Percentiles rank a stretch among this genome's conserved stretches.
Conservation (phyloP, 345 rosid species). For the Melaleuca quinquenervia region DNA sequence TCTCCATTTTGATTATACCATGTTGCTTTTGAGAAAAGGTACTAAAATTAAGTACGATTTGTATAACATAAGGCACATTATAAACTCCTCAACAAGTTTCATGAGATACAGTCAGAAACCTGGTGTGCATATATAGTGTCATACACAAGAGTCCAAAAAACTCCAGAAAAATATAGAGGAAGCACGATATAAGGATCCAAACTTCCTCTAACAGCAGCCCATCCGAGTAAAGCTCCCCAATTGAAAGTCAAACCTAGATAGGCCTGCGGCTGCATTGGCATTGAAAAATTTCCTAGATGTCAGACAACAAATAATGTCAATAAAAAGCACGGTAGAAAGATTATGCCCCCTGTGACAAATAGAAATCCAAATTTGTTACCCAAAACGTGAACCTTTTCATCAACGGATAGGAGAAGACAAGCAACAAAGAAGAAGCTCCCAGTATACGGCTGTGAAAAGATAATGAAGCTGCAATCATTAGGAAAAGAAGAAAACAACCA, state of each 20-base stretch:
- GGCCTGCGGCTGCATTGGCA: too few relatives aligned
- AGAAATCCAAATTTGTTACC: too few relatives aligned
- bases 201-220: constrained; percentile 77
- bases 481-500: not conserved
- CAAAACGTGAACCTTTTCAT: too few relatives aligned
- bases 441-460: constrained; percentile 48
- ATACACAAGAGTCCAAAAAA: constrained; percentile 90
- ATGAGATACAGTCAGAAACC: constrained; percentile 23
- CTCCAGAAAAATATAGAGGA: constrained; percentile 74
- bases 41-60: not conserved
- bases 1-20: not conserved
- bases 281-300: too few relatives aligned
- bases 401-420: too few relatives aligned
- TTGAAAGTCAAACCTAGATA: too few relatives aligned
- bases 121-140: constrained; percentile 97
- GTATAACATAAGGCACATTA: not conserved
- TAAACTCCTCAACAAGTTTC: not conserved
- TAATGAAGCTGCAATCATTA: not conserved
- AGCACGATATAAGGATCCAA: constrained; percentile 60
- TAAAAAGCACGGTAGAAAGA: too few relatives aligned
- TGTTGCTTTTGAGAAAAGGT: not conserved
- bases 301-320: too few relatives aligned
- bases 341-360: too few relatives aligned
- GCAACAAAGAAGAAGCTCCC: too few relatives aligned
- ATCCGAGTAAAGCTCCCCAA: too few relatives aligned